Base-by-base conservation (phyloP, 192 early-diverging fungal genomes). In the Entomortierella chlamydospora region DNA sequence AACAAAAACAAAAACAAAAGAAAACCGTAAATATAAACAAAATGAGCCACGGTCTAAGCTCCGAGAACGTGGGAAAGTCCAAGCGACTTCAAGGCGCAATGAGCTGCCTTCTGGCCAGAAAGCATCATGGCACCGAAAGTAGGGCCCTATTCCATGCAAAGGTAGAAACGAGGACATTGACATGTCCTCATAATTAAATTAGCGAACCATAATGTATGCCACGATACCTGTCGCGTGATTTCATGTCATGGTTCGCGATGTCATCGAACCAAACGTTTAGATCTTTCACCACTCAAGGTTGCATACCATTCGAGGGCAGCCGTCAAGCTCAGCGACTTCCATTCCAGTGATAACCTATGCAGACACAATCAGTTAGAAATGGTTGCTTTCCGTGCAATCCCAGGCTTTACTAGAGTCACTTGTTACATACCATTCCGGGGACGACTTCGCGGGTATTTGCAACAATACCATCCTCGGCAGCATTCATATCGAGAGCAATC, bases 271-370 rank as follows among this genome's bases (percentile, higher is more conserved):
- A n/a, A n/a, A n/a, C n/a, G n/a, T n/a, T n/a, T n/a, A n/a, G n/a
- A n/a, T n/a, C n/a, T n/a, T n/a, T n/a, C n/a, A n/a, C n/a, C n/a
- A n/a, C n/a, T 17, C 20, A 12, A 47, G 59, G 33, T 33, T 13
- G 43, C 70, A 86, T 81, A 86, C 91, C 91, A 93, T 93, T 43
- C 91, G 89, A 54, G 87, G 83, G 64, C 83, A 82, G 29, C 91
- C 91, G 77, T 88, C 89, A 45, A 90, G 72, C 79, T 93, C 91
- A 54, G 90, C 83, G 45, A 93, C 82, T 81, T 93, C 91, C 91
- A 93, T 93, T 54, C 91, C 91, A 52, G 70, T 60, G 50, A 73
- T 64, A 47, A 81, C 70, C 57, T 82, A 70, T 11, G 47, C 25
- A 2, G 29, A 20, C 18, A 57, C 10, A 5, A 17, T 15, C n/a